Conservation (phyloP, 352 stramenopile genomes). For the Peronospora destructor region DNA sequence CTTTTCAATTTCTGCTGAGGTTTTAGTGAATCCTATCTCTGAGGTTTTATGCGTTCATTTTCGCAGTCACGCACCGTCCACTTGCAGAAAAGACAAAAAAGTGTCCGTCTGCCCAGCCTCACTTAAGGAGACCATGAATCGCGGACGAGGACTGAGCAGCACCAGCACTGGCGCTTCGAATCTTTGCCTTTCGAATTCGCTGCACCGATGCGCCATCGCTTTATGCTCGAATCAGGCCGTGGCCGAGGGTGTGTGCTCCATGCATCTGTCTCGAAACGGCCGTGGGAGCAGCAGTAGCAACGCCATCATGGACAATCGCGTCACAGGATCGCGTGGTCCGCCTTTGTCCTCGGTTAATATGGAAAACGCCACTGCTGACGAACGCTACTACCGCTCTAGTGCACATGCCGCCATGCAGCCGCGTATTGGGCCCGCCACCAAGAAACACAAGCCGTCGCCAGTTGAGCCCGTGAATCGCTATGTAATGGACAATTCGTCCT, state of each 20-base stretch:
- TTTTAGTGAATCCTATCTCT: constrained; percentile 1
- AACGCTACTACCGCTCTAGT: constrained; percentile 48
- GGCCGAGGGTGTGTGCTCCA: constrained; percentile 65
- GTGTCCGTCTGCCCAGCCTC: not conserved
- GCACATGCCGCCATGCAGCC: constrained; percentile 57
- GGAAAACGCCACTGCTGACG: constrained; percentile 31
- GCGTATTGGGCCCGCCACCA: constrained; percentile 29
- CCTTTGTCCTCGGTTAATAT: constrained; percentile 11
- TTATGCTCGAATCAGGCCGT: constrained; percentile 74
- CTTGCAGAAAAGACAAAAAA: constrained; percentile 14
- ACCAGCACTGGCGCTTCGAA: constrained; percentile 10
- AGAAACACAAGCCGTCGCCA: constrained; percentile 59
- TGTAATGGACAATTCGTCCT: constrained; percentile 15
- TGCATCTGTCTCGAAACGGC: constrained; percentile 54
- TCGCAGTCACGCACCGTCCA: not conserved
- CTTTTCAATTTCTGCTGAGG: constrained; percentile 18
- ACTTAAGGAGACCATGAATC: constrained; percentile 17
- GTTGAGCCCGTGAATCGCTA: constrained; percentile 49
- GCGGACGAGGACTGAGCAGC: constrained; percentile 14
- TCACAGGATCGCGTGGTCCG: constrained; percentile 7
- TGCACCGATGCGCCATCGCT: constrained; percentile 71
- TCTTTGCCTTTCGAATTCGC: constrained; percentile 37
- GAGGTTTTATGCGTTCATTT: constrained; percentile 19
- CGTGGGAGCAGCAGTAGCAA: constrained; percentile 17
- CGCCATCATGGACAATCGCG: constrained; percentile 18